phyloP scores from a whole-genome alignment of 768 basidiomycete genomes.

The Suillus subaureus region DNA sequence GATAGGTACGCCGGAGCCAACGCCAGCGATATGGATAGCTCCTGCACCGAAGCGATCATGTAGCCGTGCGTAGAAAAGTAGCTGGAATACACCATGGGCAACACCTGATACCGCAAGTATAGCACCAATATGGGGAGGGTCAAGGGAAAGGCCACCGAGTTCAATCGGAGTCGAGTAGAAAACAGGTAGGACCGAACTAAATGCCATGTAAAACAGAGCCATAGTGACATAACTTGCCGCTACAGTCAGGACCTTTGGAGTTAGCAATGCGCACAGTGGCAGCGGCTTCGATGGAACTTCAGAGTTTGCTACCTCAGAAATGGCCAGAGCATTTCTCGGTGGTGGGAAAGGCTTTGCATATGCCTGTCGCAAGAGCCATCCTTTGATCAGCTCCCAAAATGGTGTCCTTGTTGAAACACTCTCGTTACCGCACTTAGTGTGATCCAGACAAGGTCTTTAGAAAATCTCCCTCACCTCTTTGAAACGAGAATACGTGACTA shows the following conservation, averaged over 20 bases:
- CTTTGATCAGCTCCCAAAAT: not conserved
- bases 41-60: slow-evolving; percentile 59
- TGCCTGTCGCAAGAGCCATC: slow-evolving; percentile 12
- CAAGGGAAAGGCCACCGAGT: slow-evolving; percentile 12
- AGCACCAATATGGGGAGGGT: slow-evolving; percentile 19
- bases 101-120: slow-evolving; percentile 45
- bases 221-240: slow-evolving; percentile 60
- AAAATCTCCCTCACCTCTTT: slow-evolving; percentile 42
- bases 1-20: slow-evolving; percentile 49
- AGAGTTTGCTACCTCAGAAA: not conserved
- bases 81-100: slow-evolving; percentile 58
- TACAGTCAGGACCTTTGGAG: slow-evolving; percentile 51
- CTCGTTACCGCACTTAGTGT: slow-evolving; percentile 24
- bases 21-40: slow-evolving; percentile 53
- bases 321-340: not conserved
- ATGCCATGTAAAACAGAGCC: slow-evolving; percentile 61
- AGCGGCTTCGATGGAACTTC: slow-evolving; percentile 29
- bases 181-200: slow-evolving; percentile 41
- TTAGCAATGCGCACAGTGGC: slow-evolving; percentile 49
- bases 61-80: slow-evolving; percentile 59
- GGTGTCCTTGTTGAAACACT: slow-evolving; percentile 24
- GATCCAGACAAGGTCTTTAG: not conserved
- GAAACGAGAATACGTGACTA: slow-evolving; percentile 48
- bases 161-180: slow-evolving; percentile 21
- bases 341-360: not conserved